A percentile compares a stretch with the other conserved stretches of the same genome.
Conservation (phyloP, 2,329 filamentous ascomycete species). For the Xylariales sp. region DNA sequence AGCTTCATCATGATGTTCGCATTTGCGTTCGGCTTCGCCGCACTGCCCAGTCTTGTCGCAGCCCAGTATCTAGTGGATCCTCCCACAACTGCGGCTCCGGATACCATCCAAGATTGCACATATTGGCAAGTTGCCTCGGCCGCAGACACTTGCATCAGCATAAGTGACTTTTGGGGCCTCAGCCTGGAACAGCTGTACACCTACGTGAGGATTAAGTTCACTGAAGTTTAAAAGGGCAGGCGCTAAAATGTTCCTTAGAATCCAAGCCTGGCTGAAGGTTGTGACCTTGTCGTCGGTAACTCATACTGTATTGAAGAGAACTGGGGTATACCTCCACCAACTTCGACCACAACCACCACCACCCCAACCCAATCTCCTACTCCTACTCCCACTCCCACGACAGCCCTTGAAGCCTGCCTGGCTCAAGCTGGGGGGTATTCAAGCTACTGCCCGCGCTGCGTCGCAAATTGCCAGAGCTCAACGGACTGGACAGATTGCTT, state of each 20-base stretch:
- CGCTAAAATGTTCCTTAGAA: constrained; percentile 5
- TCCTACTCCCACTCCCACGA: constrained; percentile 2
- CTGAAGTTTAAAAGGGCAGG: neutral
- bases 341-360: neutral
- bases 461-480: neutral
- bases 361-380: neutral
- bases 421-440: neutral
- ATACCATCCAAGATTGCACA: constrained; percentile 7
- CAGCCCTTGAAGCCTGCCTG: constrained; percentile 1
- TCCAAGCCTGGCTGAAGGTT: constrained; percentile 1
- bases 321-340: constrained; percentile 1
- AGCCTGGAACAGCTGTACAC: neutral
- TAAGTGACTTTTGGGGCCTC: neutral
- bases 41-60: neutral
- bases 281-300: constrained; percentile 1
- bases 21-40: neutral
- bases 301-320: constrained; percentile 9
- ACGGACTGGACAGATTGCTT: neutral
- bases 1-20: neutral
- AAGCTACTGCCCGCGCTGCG: neutral
- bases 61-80: constrained; percentile 1
- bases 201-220: constrained; percentile 1
- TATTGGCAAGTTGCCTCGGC: constrained; percentile 5
- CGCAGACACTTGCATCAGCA: constrained; percentile 5
- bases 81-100: constrained; percentile 1